These are phyloP conservation scores for Colletotrichum orchidophilum DNA, from an alignment of 2,329 filamentous ascomycete genomes.

Conservation along the genomic window DNA sequence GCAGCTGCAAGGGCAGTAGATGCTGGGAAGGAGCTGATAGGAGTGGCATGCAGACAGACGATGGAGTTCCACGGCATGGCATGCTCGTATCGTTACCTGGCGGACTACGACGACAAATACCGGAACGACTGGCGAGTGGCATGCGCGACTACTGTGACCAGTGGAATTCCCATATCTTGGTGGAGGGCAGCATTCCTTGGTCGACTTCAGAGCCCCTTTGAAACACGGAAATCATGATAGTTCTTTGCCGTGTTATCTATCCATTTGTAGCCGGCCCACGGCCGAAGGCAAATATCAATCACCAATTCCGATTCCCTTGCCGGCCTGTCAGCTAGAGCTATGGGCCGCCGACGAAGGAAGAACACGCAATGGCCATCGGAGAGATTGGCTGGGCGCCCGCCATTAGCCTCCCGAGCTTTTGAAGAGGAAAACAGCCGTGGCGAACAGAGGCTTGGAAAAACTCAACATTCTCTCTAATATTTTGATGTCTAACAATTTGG, in stretches of 20 bases:
- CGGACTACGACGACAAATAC: background rate
- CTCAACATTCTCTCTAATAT: background rate
- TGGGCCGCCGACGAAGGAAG: background rate
- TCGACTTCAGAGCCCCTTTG: background rate
- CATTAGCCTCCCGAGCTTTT: background rate
- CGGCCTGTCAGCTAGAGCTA: background rate
- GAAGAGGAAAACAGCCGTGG: too few species aligned
- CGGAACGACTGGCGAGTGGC: background rate
- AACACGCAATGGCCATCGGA: background rate
- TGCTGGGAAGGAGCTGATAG: background rate
- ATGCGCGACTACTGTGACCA: too few species aligned
- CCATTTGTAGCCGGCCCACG: background rate
- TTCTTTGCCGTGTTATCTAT: background rate
- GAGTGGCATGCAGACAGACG: background rate
- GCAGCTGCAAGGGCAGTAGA: conserved; percentile 1
- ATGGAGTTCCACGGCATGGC: background rate
- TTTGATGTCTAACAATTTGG: background rate
- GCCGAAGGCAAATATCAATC: background rate
- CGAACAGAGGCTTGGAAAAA: background rate
- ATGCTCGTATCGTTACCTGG: background rate
- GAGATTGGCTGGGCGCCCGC: background rate
- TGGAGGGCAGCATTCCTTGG: conserved; percentile 6
- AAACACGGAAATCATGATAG: background rate
- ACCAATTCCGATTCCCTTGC: background rate
- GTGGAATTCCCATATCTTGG: background rate